Evolutionary conservation across 1,284 basidiomycete genomes (phyloP), one percentile per base, ranked within the genome.

Genomic region (Boletellus dicymbophilus): DNA sequence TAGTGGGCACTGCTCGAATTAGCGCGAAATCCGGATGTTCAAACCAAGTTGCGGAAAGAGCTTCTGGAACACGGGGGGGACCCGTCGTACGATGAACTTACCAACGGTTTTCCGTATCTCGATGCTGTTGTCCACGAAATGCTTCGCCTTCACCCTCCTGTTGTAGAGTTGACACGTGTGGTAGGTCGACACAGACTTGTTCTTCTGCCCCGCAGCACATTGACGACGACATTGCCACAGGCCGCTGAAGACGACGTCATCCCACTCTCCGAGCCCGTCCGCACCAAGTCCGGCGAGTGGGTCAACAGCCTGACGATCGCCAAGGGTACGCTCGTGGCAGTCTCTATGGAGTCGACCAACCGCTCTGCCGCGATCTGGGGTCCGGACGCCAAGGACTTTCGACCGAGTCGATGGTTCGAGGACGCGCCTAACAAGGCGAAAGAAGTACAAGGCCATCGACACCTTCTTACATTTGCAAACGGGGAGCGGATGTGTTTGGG

Each of bases 401-500:
- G 54, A 22, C 74, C 74, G 0, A 65, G 65, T 47, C 55, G 71
- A 21, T 75, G 73, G 73, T 52, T 74, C 4, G 55, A 57, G 28
- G 28, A 31, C 6, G 16, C 31, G 3, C 55, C 54, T 16, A 51
- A 57, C 41, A 61, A 54, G 28, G 67, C 62, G 39, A 65, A 63
- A 46, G 72, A 74, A 38, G 44, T 75, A 10, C 70, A 71, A 51
- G 73, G 73, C 10, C 65, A 72, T 46, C 61, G 67, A 15, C 72
- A 74, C 49, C 44, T 76, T 39, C 58, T 76, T 23, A 72, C 73
- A 3, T 76, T 76, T 48, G 54, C 59, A 6, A 70, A 75, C 37
- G 74, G 73, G 0, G 70, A 70, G 7, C 59, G 72, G 38, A 69
- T 58, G 16, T 78, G 76, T 52, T 58, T 76, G 25, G 76, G 76